phyloP scores from a whole-genome alignment of 1,139 yeast genomes.

The Protomyces inouyei region DNA sequence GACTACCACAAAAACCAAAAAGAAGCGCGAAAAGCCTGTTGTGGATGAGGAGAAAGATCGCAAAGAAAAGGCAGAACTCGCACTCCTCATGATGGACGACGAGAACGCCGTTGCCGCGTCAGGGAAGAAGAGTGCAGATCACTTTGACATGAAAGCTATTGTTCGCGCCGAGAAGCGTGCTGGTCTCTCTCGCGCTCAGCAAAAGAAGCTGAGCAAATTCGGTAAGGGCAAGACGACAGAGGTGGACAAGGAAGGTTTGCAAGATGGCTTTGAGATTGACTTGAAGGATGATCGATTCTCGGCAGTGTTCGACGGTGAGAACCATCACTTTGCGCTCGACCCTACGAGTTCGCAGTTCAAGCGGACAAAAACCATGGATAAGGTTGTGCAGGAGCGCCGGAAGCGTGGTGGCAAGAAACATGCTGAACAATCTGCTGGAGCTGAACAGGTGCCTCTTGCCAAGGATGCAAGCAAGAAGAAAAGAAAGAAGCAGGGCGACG shows the following conservation, averaged over 20 bases:
- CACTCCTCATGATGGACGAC: slow-evolving; percentile 65
- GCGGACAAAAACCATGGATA: slow-evolving; percentile 80
- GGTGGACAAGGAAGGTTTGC: slow-evolving; percentile 40
- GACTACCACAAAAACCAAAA: slow-evolving; percentile 41
- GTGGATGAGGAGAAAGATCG: slow-evolving; percentile 30
- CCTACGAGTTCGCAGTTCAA: slow-evolving; percentile 75
- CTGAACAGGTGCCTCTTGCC: background rate
- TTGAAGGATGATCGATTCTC: slow-evolving; percentile 83
- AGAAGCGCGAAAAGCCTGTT: slow-evolving; percentile 27
- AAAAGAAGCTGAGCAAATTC: slow-evolving; percentile 50
- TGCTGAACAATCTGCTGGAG: background rate
- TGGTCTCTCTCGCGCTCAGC: slow-evolving; percentile 55
- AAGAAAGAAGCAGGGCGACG: slow-evolving; percentile 4
- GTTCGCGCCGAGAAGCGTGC: slow-evolving; percentile 47
- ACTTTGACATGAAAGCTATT: slow-evolving; percentile 64
- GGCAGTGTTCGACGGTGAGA: slow-evolving; percentile 63
- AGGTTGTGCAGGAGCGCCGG: slow-evolving; percentile 43
- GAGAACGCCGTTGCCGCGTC: slow-evolving; percentile 43
- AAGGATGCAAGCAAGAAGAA: background rate
- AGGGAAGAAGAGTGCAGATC: slow-evolving; percentile 45
- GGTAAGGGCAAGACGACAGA: slow-evolving; percentile 50
- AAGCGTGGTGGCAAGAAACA: slow-evolving; percentile 23
- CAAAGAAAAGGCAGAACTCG: slow-evolving; percentile 34
- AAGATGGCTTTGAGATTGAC: slow-evolving; percentile 51
- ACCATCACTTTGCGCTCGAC: slow-evolving; percentile 86